Conservation (phyloP, 805 yeast species). For the Saccharomyces mikatae region DNA sequence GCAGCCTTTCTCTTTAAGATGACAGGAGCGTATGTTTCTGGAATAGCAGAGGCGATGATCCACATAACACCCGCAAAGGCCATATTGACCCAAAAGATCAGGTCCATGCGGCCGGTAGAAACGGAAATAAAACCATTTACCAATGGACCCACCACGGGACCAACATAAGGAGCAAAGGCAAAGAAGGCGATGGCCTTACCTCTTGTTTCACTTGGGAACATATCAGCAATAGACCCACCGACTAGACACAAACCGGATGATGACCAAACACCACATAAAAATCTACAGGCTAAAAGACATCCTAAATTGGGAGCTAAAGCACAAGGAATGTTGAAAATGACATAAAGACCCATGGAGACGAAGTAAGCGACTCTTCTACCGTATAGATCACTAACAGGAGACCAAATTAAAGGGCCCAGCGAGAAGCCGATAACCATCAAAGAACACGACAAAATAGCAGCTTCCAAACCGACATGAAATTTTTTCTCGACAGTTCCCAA, state of each 20-base stretch:
- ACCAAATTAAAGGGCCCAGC: conserved; percentile 82
- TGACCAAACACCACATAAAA: conserved; percentile 79
- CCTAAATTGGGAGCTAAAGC: conserved; percentile 80
- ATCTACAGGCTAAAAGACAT: conserved; percentile 71
- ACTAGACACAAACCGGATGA: conserved; percentile 78
- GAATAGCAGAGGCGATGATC: conserved; percentile 55
- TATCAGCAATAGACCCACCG: conserved; percentile 87
- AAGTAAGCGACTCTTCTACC: conserved; percentile 83
- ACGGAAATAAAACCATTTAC: conserved; percentile 80
- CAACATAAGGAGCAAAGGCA: conserved; percentile 88
- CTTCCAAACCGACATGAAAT: conserved; percentile 67
- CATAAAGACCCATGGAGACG: conserved; percentile 64
- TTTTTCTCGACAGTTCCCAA: conserved; percentile 56
- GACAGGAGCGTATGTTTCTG: conserved; percentile 89
- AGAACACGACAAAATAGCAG: conserved; percentile 71
- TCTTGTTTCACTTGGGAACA: conserved; percentile 70
- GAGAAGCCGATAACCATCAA: conserved; percentile 85
- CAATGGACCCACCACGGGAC: conserved; percentile 84
- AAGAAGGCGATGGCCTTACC: conserved; percentile 87
- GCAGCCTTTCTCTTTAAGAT: conserved; percentile 61
- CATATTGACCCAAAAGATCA: conserved; percentile 86
- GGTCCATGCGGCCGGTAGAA: conserved; percentile 56
- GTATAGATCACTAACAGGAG: conserved; percentile 76
- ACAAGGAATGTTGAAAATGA: conserved; percentile 77
- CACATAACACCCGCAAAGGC: conserved; percentile 85